Conservation (phyloP, 177 flowering plant species). For the Telopea speciosissima region DNA sequence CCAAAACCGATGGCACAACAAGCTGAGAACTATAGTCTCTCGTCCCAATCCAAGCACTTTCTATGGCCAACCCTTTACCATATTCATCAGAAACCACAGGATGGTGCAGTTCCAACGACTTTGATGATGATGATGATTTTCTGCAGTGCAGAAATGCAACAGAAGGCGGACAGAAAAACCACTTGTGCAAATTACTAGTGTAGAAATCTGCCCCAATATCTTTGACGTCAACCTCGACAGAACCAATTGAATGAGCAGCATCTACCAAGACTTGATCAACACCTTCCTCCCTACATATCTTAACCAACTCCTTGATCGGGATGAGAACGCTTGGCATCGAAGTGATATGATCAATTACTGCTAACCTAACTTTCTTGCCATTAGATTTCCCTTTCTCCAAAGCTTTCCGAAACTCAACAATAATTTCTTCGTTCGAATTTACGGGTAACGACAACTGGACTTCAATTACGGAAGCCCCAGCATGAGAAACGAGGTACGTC, state of each 20-base stretch:
- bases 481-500: constrained; percentile 62
- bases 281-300: constrained; percentile 73
- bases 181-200: constrained; percentile 84
- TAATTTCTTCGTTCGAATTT: constrained; percentile 46
- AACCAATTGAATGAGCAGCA: constrained; percentile 86
- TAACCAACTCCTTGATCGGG: constrained; percentile 64
- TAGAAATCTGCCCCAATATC: constrained; percentile 92
- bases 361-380: constrained; percentile 59
- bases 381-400: constrained; percentile 45
- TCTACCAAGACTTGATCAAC: constrained; percentile 82
- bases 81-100: constrained; percentile 91
- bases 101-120: constrained; percentile 80
- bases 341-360: constrained; percentile 83
- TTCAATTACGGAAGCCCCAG: constrained; percentile 84
- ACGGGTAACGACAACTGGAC: constrained; percentile 74
- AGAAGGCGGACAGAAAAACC: constrained; percentile 94
- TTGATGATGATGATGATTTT: constrained; percentile 18
- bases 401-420: constrained; percentile 54
- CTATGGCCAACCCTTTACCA: constrained; percentile 81
- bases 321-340: constrained; percentile 83
- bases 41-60: constrained; percentile 94
- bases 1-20: constrained; percentile 66
- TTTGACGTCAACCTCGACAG: constrained; percentile 57
- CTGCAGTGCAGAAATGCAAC: constrained; percentile 72
- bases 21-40: constrained; percentile 89